Conservation (phyloP, 2,329 filamentous ascomycete genomes). For the Ceratocystis cacaofunesta region DNA sequence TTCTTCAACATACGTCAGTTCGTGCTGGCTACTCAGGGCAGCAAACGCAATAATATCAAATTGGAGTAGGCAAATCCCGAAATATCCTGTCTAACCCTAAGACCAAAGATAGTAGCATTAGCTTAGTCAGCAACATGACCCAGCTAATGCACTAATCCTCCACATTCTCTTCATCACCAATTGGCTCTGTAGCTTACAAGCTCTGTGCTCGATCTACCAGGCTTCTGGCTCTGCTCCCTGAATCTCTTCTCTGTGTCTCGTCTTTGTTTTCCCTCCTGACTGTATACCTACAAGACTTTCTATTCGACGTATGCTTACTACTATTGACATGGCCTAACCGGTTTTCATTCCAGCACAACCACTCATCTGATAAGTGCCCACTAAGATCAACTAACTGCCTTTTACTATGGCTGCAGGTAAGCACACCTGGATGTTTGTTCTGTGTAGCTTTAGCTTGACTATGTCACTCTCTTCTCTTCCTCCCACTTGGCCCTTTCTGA, state of each 20-base stretch:
- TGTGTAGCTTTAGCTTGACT: neutral
- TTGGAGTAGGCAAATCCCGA: neutral
- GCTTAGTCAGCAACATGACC: neutral
- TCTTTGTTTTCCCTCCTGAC: neutral
- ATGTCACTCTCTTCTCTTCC: neutral
- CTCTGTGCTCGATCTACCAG: neutral
- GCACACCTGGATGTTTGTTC: too few species aligned
- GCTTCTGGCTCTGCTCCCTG: neutral
- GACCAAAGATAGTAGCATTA: neutral
- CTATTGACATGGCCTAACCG: slow-evolving; percentile 1
- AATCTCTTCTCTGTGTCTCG: neutral
- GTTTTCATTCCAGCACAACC: neutral
- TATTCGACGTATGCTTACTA: neutral
- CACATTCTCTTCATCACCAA: neutral
- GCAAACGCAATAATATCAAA: neutral
- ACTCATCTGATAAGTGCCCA: neutral
- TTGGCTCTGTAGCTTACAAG: neutral
- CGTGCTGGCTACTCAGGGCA: neutral
- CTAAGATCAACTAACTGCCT: slow-evolving; percentile 5
- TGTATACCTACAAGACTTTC: neutral
- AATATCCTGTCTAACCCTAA: neutral
- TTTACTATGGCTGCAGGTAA: neutral
- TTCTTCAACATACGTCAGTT: neutral
- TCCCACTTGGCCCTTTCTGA: slow-evolving; percentile 16
- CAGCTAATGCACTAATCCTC: neutral